A percentile compares a stretch with the other conserved stretches of the same genome.
Evolutionary conservation across 2,329 filamentous ascomycete species (phyloP).

Genomic region (Xylariomycetidae sp.): DNA sequence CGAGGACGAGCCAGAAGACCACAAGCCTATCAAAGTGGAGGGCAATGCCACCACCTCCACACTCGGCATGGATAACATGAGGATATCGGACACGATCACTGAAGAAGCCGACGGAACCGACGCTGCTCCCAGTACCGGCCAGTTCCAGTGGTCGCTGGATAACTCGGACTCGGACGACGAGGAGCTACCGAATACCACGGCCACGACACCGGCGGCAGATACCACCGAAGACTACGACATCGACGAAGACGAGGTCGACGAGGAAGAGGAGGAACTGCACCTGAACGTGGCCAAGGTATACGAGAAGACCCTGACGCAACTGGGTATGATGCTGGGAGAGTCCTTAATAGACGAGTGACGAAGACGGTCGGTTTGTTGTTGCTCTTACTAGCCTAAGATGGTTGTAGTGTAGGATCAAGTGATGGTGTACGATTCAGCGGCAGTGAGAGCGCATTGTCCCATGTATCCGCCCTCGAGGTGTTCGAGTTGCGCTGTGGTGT

Average conservation of each 20-base stretch:
- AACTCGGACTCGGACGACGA: slow-evolving; percentile 23
- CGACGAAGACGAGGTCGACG: slow-evolving; percentile 22
- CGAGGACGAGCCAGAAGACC: slow-evolving; percentile 26
- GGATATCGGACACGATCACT: slow-evolving; percentile 1
- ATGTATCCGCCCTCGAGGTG: too few species aligned
- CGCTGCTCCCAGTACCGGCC: slow-evolving; percentile 4
- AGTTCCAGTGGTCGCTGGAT: slow-evolving; percentile 26
- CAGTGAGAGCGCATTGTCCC: too few species aligned
- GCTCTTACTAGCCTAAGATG: too few species aligned
- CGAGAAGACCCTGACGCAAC: slow-evolving; percentile 34
- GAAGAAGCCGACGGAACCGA: neutral
- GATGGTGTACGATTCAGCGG: too few species aligned
- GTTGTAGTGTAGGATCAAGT: too few species aligned
- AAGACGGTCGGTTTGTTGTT: too few species aligned
- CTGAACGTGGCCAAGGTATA: slow-evolving; percentile 41
- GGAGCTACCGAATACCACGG: slow-evolving; percentile 4
- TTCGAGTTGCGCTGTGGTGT: too few species aligned
- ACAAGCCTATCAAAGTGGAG: slow-evolving; percentile 17
- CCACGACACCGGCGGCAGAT: neutral
- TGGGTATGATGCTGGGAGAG: slow-evolving; percentile 29
- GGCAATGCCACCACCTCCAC: too few species aligned
- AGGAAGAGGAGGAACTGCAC: slow-evolving; percentile 42
- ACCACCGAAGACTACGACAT: slow-evolving; percentile 14
- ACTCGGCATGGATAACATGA: too few species aligned
- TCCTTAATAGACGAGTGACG: slow-evolving; percentile 13